phyloP scores from a whole-genome alignment of 176 grass and related monocot genomes.

The Avena atlantica region DNA sequence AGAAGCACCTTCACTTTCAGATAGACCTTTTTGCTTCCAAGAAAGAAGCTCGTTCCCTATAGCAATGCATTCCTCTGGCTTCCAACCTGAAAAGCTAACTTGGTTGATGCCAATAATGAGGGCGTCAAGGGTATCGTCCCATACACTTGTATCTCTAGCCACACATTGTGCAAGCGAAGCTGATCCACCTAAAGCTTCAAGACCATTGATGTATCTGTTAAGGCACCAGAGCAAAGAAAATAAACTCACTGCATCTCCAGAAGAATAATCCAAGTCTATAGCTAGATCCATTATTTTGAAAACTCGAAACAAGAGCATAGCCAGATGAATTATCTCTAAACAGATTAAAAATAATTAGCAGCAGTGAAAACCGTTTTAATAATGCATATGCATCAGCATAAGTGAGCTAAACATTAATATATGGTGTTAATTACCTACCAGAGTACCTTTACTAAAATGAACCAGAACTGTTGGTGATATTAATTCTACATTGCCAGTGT shows the following conservation, averaged over 20 bases:
- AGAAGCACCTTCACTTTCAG: slow-evolving; percentile 75
- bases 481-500: neutral
- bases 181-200: slow-evolving; percentile 80
- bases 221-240: slow-evolving; percentile 32
- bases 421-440: neutral
- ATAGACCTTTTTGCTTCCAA: slow-evolving; percentile 83
- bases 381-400: neutral
- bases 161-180: slow-evolving; percentile 68
- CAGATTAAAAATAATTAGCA: neutral
- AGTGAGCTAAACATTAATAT: neutral
- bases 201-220: slow-evolving; percentile 73
- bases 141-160: slow-evolving; percentile 59
- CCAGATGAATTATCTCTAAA: neutral
- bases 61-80: slow-evolving; percentile 74
- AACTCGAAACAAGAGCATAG: neutral
- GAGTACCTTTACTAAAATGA: slow-evolving; percentile 19
- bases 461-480: neutral
- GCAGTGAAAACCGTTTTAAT: neutral
- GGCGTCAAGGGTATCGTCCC: slow-evolving; percentile 75
- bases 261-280: neutral
- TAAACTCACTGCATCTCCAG: neutral
- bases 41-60: slow-evolving; percentile 82
- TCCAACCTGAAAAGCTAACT: slow-evolving; percentile 89
- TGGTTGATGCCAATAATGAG: slow-evolving; percentile 78
- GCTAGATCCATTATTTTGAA: neutral